Percentiles rank a stretch among this genome's conserved stretches.
These are phyloP conservation scores for Pisolithus albus DNA, from an alignment of 768 basidiomycete species.

Conservation along the genomic window DNA sequence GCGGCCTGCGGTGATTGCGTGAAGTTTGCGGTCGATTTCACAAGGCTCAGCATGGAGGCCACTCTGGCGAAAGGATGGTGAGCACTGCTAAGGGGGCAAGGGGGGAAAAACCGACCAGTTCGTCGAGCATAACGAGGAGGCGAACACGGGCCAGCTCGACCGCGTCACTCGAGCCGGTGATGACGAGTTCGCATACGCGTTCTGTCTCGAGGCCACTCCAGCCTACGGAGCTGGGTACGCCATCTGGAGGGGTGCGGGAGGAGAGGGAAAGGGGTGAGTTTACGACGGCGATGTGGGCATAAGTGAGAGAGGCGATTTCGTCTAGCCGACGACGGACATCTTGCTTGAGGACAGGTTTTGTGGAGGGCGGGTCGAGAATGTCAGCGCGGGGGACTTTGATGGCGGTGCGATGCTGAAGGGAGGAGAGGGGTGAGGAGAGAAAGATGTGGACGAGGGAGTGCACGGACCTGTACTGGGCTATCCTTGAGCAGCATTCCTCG, in stretches of 20 bases:
- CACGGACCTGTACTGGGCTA: constrained; percentile 71
- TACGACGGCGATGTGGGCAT: constrained; percentile 89
- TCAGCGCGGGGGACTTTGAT: constrained; percentile 92
- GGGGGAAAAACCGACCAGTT: constrained; percentile 57
- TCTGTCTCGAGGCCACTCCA: constrained; percentile 93
- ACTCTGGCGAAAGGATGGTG: constrained; percentile 41
- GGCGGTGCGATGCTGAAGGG: constrained; percentile 63
- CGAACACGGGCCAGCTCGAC: constrained; percentile 89
- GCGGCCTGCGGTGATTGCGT: constrained; percentile 84
- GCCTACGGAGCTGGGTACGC: constrained; percentile 67
- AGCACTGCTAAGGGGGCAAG: too few species aligned
- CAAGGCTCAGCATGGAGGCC: constrained; percentile 86
- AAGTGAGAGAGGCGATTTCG: constrained; percentile 88
- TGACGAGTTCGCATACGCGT: constrained; percentile 85
- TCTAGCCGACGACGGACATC: constrained; percentile 83
- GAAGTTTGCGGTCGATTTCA: constrained; percentile 93
- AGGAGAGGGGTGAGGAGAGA: constrained; percentile 11
- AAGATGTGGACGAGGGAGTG: constrained; percentile 1
- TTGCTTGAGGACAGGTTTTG: constrained; percentile 72
- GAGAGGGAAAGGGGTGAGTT: constrained; percentile 74
- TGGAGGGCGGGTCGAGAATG: constrained; percentile 79
- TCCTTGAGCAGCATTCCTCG: constrained; percentile 87
- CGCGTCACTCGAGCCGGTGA: constrained; percentile 83
- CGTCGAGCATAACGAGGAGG: constrained; percentile 89
- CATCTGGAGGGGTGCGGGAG: constrained; percentile 69